Conservation (phyloP, 1,284 basidiomycete genomes). For the Cutaneotrichosporon cavernicola region DNA sequence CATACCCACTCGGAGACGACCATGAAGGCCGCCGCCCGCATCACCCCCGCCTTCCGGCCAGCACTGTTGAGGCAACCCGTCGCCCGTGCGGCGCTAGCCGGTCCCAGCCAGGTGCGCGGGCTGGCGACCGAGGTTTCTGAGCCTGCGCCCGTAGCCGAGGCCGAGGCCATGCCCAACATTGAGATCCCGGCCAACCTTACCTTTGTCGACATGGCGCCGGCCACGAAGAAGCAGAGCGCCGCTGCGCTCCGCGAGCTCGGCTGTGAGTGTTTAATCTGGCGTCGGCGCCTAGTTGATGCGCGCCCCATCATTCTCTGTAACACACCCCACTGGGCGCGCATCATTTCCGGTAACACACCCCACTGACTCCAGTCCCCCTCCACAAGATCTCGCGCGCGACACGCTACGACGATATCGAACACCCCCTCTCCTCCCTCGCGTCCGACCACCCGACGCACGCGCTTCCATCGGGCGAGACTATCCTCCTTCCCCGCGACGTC, state of each 20-base stretch:
- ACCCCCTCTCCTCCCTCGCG: slow-evolving; percentile 48
- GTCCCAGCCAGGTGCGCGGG: slow-evolving; percentile 5
- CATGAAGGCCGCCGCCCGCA: slow-evolving; percentile 16
- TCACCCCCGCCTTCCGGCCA: slow-evolving; percentile 9
- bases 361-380: slow-evolving; percentile 18
- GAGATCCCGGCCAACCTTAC: slow-evolving; percentile 33
- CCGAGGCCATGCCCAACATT: not conserved
- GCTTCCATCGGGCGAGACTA: slow-evolving; percentile 26
- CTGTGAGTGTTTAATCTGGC: slow-evolving; percentile 8
- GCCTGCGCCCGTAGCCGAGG: not conserved
- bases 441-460: slow-evolving; percentile 38
- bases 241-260: slow-evolving; percentile 17
- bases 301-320: too few species aligned
- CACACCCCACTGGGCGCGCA: not conserved
- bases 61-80: slow-evolving; percentile 7
- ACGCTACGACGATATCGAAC: slow-evolving; percentile 27
- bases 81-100: not conserved
- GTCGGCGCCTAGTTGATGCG: too few species aligned
- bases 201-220: slow-evolving; percentile 31
- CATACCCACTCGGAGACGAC: slow-evolving; percentile 6
- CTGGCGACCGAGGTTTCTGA: slow-evolving; percentile 2
- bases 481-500: slow-evolving; percentile 55
- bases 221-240: slow-evolving; percentile 14
- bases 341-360: not conserved
- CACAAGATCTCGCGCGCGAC: slow-evolving; percentile 14